Evolutionary conservation across 495 filamentous ascomycete species (phyloP).

Genomic region (Aspergillus sparsus): DNA sequence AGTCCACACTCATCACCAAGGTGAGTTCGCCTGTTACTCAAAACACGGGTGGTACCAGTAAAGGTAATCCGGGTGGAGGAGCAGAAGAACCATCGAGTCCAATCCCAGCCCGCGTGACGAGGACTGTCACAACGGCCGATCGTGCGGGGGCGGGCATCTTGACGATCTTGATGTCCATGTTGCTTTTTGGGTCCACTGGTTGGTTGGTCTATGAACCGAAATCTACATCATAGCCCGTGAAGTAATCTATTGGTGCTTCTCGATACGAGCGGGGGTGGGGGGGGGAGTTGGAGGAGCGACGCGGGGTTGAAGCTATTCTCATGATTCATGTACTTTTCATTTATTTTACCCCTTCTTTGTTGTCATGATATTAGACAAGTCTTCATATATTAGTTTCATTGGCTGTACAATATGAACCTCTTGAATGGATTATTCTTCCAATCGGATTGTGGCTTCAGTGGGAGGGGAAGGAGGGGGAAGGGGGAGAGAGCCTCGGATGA

Average conservation of each 20-base stretch:
- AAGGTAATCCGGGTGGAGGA: slow-evolving; percentile 70
- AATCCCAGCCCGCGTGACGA: slow-evolving; percentile 20
- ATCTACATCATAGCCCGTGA: background rate
- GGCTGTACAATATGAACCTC: background rate
- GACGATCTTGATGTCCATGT: slow-evolving; percentile 34
- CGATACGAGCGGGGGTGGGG: too few relatives aligned
- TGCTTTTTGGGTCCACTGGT: slow-evolving; percentile 31
- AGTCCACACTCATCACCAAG: slow-evolving; percentile 56
- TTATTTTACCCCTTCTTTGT: too few relatives aligned
- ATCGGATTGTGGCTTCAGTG: background rate
- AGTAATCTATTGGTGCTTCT: background rate
- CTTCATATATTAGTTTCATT: background rate
- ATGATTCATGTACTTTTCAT: too few relatives aligned
- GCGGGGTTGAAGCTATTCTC: too few relatives aligned
- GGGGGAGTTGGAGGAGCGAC: too few relatives aligned
- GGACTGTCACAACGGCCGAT: slow-evolving; percentile 32
- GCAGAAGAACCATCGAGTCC: slow-evolving; percentile 16
- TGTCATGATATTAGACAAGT: background rate
- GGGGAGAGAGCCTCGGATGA: slow-evolving; percentile 13
- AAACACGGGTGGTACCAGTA: slow-evolving; percentile 71
- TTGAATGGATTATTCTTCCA: slow-evolving; percentile 1
- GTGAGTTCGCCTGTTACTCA: slow-evolving; percentile 60
- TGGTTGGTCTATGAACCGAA: slow-evolving; percentile 35
- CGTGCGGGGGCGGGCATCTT: slow-evolving; percentile 38
- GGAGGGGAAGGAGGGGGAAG: slow-evolving; percentile 6